A percentile compares a stretch with the other conserved stretches of the same genome.
phyloP scores from a whole-genome alignment of 768 basidiomycete genomes.

The Podaxis sp. region DNA sequence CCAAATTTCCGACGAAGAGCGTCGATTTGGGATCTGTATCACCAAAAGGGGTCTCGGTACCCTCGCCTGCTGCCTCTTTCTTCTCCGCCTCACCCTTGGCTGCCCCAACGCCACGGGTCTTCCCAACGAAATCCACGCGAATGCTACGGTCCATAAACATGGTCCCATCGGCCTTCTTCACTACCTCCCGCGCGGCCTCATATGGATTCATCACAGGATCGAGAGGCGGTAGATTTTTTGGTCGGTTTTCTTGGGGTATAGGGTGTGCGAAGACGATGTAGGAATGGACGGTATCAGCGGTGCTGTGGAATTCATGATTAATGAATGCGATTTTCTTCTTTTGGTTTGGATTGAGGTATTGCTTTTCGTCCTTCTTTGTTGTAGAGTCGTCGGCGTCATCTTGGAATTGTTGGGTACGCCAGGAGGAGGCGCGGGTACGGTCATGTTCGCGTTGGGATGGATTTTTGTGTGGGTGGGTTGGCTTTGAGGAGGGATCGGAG shows the following conservation, averaged over 20 bases:
- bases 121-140: conserved; percentile 70
- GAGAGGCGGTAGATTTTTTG: conserved; percentile 51
- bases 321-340: conserved; percentile 96
- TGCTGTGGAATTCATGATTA: conserved; percentile 84
- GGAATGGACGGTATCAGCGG: conserved; percentile 75
- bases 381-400: conserved; percentile 43
- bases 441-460: conserved; percentile 46
- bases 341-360: conserved; percentile 75
- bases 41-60: conserved; percentile 13
- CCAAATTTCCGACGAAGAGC: conserved; percentile 90
- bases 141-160: conserved; percentile 76
- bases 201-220: conserved; percentile 60
- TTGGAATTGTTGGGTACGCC: conserved; percentile 43
- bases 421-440: conserved; percentile 56
- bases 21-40: conserved; percentile 75
- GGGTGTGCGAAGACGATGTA: conserved; percentile 91
- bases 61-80: conserved; percentile 20
- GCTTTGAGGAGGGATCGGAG: conserved; percentile 33
- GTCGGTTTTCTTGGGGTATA: conserved; percentile 36
- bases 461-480: conserved; percentile 27
- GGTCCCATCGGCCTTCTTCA: conserved; percentile 64
- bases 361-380: conserved; percentile 49
- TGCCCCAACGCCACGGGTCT: conserved; percentile 18
- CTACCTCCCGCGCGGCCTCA: conserved; percentile 62
- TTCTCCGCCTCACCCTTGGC: conserved; percentile 15